A percentile compares a stretch with the other conserved stretches of the same genome.
These are phyloP conservation scores for Turnera subulata DNA, from an alignment of 345 rosid species.

Conservation along the genomic window DNA sequence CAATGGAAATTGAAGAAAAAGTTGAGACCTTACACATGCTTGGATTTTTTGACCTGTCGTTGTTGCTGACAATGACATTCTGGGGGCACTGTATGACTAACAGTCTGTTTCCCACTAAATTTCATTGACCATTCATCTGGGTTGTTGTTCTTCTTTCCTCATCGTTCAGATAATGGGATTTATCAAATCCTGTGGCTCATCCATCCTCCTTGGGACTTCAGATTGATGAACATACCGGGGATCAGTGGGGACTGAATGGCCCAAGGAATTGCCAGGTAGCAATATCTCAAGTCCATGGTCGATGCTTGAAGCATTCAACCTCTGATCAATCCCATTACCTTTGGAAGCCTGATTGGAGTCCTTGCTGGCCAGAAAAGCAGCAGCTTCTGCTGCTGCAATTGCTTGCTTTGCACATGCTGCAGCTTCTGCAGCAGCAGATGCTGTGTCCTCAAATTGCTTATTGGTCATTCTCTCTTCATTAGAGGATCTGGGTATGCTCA, in stretches of 20 bases:
- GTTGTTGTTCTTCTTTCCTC: constrained; percentile 15
- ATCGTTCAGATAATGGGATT: constrained; percentile 21
- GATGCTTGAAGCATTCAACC: constrained; percentile 13
- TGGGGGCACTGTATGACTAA: constrained; percentile 3
- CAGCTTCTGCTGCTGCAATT: constrained; percentile 90
- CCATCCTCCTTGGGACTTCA: constrained; percentile 16
- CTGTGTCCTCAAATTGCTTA: constrained; percentile 46
- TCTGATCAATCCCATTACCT: constrained; percentile 13
- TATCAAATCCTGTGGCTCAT: constrained; percentile 22
- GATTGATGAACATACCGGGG: constrained; percentile 18
- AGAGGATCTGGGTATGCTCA: constrained; percentile 12
- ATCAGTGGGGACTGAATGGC: constrained; percentile 8
- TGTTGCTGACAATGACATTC: constrained; percentile 76
- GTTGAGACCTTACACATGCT: constrained; percentile 68
- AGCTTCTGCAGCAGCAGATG: constrained; percentile 80
- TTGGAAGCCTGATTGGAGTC: constrained; percentile 27
- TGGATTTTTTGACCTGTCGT: constrained; percentile 69
- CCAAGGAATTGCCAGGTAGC: constrained; percentile 6
- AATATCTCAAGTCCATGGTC: constrained; percentile 7
- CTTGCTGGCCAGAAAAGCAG: constrained; percentile 60
- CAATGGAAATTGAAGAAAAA: constrained; percentile 61
- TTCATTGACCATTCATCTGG: constrained; percentile 17
- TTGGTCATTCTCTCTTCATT: constrained; percentile 25
- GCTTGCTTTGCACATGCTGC: constrained; percentile 78
- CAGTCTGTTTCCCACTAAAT: neutral